Base-by-base conservation (phyloP, 1,284 basidiomycete species). In the Leccinum angustisporum region DNA sequence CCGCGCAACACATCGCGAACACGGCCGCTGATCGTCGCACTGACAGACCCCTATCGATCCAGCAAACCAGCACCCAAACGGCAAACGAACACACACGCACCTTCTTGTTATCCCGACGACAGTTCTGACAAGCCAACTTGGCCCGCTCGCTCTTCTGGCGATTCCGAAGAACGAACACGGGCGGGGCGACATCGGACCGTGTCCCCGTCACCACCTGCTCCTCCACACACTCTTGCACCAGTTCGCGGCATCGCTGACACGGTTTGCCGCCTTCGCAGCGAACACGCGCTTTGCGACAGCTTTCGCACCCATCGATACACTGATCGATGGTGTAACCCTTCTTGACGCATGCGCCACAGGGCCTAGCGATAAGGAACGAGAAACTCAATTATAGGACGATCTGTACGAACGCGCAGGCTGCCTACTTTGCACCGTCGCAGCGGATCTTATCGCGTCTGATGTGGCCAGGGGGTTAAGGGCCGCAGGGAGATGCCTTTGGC, bases 81-180 rank as follows among this genome's bases (percentile, higher is more conserved):
- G 4, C 16, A 7, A 6, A 43, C 40, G 5, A 31, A 3, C 54
- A 14, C 16, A 59, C 34, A 60, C 65, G 11, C 61, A 80, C 84
- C 80, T 86, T 86, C 69, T 86, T 86, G 64, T 86, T 86, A 65
- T 86, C 84, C 64, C 81, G 79, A 25, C 84, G 79, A 70, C 85
- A 86, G 56, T 75, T 80, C 63, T 79, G 76, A 70, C 84, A 86
- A 3, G 84, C 84, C 62, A 83, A 63, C 67, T 85, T 85, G 53
- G 81, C 83, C 36, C 83, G 78, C 61, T 84, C 83, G 61, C 64
- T 68, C 63, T 70, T 76, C 33, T 74, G 70, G 30, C 77, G 76
- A 50, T 67, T 62, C 10, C 67, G 61, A 57, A 71, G 56, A 56
- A 68, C 57, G 30, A 71, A 38, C 56, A 69, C 61, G 61, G 70